Evolutionary conservation across 2,329 filamentous ascomycete genomes (phyloP).

Genomic region (Pseudogymnoascus sp.): DNA sequence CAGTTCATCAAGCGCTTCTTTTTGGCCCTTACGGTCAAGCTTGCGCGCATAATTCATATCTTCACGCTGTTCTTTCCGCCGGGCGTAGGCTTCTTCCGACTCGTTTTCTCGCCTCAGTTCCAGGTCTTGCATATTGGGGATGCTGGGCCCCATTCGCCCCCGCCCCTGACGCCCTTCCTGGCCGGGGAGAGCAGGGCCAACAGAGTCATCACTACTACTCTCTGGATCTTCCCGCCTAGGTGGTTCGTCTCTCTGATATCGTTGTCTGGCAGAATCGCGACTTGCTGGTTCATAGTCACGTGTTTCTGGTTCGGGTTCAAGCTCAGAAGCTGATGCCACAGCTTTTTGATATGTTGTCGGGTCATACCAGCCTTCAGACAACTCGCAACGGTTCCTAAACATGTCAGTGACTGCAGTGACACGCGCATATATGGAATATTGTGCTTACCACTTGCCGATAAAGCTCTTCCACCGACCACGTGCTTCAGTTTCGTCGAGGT

Average conservation of each 20-base stretch:
- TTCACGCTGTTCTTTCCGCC: constrained; percentile 29
- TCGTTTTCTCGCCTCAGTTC: constrained; percentile 45
- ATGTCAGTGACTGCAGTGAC: constrained; percentile 35
- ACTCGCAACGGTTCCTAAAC: constrained; percentile 69
- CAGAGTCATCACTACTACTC: constrained; percentile 26
- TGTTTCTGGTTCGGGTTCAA: constrained; percentile 6
- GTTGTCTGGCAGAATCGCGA: constrained; percentile 9
- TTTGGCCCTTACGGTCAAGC: constrained; percentile 57
- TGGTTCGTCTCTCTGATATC: constrained; percentile 11
- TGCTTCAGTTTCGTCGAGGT: constrained; percentile 65
- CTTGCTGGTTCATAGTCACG: constrained; percentile 10
- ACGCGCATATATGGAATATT: background rate
- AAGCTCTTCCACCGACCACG: constrained; percentile 93
- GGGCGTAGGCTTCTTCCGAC: constrained; percentile 41
- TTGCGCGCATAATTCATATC: constrained; percentile 55
- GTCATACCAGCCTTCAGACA: constrained; percentile 91
- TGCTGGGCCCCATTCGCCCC: constrained; percentile 44
- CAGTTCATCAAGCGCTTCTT: constrained; percentile 70
- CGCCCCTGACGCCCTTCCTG: constrained; percentile 23
- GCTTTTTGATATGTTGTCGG: constrained; percentile 46
- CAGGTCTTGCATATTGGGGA: constrained; percentile 69
- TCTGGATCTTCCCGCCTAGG: constrained; percentile 9
- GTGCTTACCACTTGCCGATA: constrained; percentile 67
- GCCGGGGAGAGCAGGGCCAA: constrained; percentile 42
- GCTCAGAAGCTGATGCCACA: constrained; percentile 16